Conservation (phyloP, 2,329 filamentous ascomycete species). For the Fusarium ambrosium region DNA sequence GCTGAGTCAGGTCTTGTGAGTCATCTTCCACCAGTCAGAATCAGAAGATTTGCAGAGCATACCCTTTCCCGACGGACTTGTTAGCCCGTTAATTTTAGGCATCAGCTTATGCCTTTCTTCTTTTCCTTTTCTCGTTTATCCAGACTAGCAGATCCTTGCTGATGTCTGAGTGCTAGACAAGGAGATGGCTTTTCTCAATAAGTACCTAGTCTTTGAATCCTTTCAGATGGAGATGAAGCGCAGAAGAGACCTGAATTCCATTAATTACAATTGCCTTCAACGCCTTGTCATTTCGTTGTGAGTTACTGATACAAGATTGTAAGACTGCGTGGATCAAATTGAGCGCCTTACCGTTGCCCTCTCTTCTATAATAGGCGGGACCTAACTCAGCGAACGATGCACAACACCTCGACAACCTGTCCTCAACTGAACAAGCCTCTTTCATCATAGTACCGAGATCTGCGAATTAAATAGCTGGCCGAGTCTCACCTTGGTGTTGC, state of each 20-base stretch:
- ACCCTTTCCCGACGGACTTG: neutral
- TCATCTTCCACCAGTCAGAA: neutral
- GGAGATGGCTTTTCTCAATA: no score
- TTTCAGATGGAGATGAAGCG: neutral
- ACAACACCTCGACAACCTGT: neutral
- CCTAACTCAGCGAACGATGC: neutral
- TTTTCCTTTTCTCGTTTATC: neutral
- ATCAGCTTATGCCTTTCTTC: neutral
- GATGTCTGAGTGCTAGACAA: no score
- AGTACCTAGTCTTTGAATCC: neutral
- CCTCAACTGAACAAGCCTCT: neutral
- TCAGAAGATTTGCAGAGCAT: neutral
- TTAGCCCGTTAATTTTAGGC: neutral
- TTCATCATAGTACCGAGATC: neutral
- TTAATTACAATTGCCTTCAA: neutral
- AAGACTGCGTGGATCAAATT: neutral
- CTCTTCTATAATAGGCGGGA: neutral
- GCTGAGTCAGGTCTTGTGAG: slow-evolving; percentile 1
- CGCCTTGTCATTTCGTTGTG: neutral
- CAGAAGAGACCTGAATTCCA: neutral
- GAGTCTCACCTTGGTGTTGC: neutral
- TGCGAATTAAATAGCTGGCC: neutral
- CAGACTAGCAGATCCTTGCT: neutral
- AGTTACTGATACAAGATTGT: neutral
- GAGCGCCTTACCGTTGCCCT: neutral